Conservation (phyloP, 2,329 filamentous ascomycete genomes). For the Teratosphaeria gauchensis region DNA sequence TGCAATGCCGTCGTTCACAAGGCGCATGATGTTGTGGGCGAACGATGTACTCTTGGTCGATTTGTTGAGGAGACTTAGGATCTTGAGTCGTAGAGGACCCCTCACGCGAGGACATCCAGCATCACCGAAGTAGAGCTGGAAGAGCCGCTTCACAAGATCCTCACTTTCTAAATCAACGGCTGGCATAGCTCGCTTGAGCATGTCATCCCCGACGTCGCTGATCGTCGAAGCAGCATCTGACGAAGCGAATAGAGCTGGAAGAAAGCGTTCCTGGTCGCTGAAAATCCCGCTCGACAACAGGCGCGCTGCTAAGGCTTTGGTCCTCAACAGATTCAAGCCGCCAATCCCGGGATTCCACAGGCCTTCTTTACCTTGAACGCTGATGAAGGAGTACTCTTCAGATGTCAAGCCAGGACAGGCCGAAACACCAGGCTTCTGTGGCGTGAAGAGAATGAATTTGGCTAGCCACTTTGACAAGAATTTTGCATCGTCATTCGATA, state of each 20-base stretch:
- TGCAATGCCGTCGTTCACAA: slow-evolving; percentile 58
- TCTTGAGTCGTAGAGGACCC: slow-evolving; percentile 65
- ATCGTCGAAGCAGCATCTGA: slow-evolving; percentile 74
- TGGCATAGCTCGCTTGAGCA: slow-evolving; percentile 66
- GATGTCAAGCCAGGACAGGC: slow-evolving; percentile 52
- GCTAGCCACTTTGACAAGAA: slow-evolving; percentile 69
- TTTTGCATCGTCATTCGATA: slow-evolving; percentile 60
- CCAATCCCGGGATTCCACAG: slow-evolving; percentile 56
- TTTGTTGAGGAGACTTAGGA: slow-evolving; percentile 66
- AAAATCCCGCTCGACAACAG: slow-evolving; percentile 82
- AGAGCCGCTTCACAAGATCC: slow-evolving; percentile 54
- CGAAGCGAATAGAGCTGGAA: slow-evolving; percentile 74
- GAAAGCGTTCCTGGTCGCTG: slow-evolving; percentile 68
- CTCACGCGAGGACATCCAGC: slow-evolving; percentile 41
- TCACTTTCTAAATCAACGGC: slow-evolving; percentile 63
- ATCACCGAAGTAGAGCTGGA: slow-evolving; percentile 62
- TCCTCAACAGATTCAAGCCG: slow-evolving; percentile 57
- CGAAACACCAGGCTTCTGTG: slow-evolving; percentile 25
- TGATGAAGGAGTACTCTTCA: slow-evolving; percentile 61
- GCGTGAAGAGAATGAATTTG: slow-evolving; percentile 60
- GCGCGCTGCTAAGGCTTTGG: slow-evolving; percentile 57
- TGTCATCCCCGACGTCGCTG: slow-evolving; percentile 75
- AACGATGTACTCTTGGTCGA: slow-evolving; percentile 65
- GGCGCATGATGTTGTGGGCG: slow-evolving; percentile 55
- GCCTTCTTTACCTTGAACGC: slow-evolving; percentile 55